Conservation (phyloP, 176 grass and related monocot genomes). For the Musa troglodytarum region DNA sequence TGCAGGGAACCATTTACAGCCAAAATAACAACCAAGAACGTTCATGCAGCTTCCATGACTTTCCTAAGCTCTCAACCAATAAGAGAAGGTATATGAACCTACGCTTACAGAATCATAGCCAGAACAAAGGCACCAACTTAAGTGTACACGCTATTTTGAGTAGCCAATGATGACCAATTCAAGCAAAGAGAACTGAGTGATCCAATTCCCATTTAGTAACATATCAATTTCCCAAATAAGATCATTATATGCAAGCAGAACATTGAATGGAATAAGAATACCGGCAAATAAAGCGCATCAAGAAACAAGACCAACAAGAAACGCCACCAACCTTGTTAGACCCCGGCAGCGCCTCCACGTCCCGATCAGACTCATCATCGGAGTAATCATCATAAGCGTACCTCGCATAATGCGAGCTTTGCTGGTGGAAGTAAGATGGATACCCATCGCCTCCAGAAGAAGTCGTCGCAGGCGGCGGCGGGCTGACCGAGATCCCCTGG, state of each 20-base stretch:
- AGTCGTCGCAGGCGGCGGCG: conserved; percentile 12
- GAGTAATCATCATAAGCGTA: conserved; percentile 79
- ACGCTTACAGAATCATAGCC: not conserved
- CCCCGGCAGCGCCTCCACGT: conserved; percentile 33
- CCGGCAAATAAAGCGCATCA: not conserved
- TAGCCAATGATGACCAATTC: no score
- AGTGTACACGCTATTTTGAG: no score
- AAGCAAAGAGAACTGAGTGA: no score
- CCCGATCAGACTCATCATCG: conserved; percentile 79
- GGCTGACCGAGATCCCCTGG: conserved; percentile 24
- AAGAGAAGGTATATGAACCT: no score
- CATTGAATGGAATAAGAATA: not conserved
- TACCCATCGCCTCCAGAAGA: conserved; percentile 18
- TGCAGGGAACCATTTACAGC: no score
- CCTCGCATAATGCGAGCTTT: conserved; percentile 46
- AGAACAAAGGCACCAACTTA: not conserved
- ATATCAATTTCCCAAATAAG: not conserved
- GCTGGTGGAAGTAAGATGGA: conserved; percentile 36
- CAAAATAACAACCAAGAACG: no score
- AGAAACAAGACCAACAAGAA: not conserved
- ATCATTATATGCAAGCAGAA: not conserved
- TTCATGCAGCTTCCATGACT: no score
- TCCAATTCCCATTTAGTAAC: no score
- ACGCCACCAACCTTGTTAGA: conserved; percentile 46
- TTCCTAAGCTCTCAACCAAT: no score